These are phyloP conservation scores for Trypethelium eluteriae DNA, from an alignment of 495 filamentous ascomycete genomes.

Conservation along the genomic window DNA sequence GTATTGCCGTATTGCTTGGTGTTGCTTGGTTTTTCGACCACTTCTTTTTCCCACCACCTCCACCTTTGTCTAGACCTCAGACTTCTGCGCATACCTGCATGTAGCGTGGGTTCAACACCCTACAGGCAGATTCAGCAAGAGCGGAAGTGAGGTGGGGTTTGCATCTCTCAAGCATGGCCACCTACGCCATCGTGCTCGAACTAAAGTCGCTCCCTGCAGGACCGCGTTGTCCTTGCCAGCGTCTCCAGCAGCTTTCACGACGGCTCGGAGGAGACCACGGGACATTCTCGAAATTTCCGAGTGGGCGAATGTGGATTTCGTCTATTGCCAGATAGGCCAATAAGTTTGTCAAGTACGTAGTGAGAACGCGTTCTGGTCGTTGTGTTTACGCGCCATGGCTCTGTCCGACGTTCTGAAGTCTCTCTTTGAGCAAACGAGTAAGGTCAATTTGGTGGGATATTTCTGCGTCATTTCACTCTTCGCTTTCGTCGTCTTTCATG, in stretches of 20 bases:
- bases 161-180: no score
- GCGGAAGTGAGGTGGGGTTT: no score
- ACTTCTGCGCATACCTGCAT: no score
- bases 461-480: neutral
- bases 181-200: neutral
- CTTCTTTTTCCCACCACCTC: neutral
- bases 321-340: neutral
- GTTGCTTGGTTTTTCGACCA: neutral
- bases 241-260: neutral
- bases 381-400: neutral
- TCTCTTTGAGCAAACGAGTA: neutral
- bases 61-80: no score
- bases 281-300: neutral
- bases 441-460: neutral
- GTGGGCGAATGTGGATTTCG: neutral
- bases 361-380: neutral
- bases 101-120: no score
- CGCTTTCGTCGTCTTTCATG: neutral
- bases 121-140: no score
- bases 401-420: neutral
- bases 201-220: neutral
- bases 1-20: no score
- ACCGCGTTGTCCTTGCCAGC: neutral
- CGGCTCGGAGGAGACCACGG: neutral
- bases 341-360: neutral